Evolutionary conservation across 192 early-diverging fungal species (phyloP), one percentile per base, ranked within the genome.

Genomic region (Haplosporangium gracile): DNA sequence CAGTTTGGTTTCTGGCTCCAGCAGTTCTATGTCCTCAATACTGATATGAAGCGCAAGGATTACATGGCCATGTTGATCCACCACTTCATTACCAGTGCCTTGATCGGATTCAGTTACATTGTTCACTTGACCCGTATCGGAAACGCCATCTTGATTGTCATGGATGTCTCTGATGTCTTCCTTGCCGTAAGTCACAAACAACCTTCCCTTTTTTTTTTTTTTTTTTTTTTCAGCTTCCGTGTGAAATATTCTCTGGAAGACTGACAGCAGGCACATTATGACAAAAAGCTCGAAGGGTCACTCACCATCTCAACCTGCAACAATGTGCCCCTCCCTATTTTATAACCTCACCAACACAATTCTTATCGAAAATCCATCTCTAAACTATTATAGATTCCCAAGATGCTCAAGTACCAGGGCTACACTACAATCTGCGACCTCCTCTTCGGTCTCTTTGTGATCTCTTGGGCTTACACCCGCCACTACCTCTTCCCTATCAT

Each of bases 151-250:
- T 85, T 97, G 70, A 91, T 92, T 69, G 90, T 90, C 83, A 95
- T 96, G 94, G 96, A 97, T 85, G 89, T 95, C 53, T 89, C 94
- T 24, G 96, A 97, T 83, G 93, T 97, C 47, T 92, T 95, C 75
- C 89, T 96, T 57, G 91, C 95, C 32, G 91, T 93, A 88, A 83
- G 91, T 83, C 57, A 20, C 47, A 11, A 43, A 45, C 43, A 45
- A 13, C 43, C 11, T 18, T 1, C n/a, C 7, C 11, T 7, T 72
- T 74, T 63, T 70, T 68, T 5, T 26, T 34, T n/a, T 71, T 70
- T 79, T 75, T 22, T 34, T 60, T 53, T 24, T 40, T 26, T 76
- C 3, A 5, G 18, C 26, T n/a, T 57, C 26, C 60, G 32, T 65
- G 11, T 65, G 60, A 29, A 65, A 9, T 36, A 5, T 11, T 47